Evolutionary conservation across 495 filamentous ascomycete species (phyloP).

Genomic region (Talaromyces wortmannii): DNA sequence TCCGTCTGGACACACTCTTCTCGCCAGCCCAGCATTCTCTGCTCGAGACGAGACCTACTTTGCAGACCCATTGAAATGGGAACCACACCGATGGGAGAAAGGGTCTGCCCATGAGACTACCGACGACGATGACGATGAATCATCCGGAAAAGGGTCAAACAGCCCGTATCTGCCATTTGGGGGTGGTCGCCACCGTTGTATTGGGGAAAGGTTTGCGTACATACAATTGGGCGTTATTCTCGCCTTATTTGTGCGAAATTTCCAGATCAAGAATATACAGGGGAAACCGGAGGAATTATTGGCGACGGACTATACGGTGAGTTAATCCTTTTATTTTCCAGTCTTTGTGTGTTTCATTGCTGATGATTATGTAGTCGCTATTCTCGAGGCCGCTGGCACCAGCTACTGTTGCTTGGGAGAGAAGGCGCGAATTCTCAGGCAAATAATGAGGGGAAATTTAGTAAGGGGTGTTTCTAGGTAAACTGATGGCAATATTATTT

Average conservation of each 20-base stretch:
- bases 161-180: slow-evolving; percentile 52
- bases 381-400: not conserved
- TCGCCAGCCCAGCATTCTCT: slow-evolving; percentile 43
- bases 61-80: slow-evolving; percentile 37
- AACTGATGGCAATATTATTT: too few species aligned
- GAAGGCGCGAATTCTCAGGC: not conserved
- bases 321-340: slow-evolving; percentile 1
- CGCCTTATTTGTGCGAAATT: slow-evolving; percentile 37
- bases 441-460: too few species aligned
- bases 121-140: not conserved
- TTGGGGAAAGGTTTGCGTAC: slow-evolving; percentile 52
- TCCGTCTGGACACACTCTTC: slow-evolving; percentile 39
- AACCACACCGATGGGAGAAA: slow-evolving; percentile 47
- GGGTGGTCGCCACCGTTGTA: slow-evolving; percentile 49
- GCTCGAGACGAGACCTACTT: slow-evolving; percentile 38
- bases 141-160: slow-evolving; percentile 35
- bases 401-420: not conserved
- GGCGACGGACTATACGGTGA: slow-evolving; percentile 45
- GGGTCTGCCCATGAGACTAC: not conserved
- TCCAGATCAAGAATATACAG: slow-evolving; percentile 32
- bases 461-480: too few species aligned
- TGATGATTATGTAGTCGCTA: not conserved
- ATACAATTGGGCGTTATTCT: slow-evolving; percentile 42
- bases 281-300: slow-evolving; percentile 23
- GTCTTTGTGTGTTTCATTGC: not conserved